Evolutionary conservation across 352 stramenopile species (phyloP), one percentile per base, ranked within the genome.

Genomic region (Phytophthora nicotianae): DNA sequence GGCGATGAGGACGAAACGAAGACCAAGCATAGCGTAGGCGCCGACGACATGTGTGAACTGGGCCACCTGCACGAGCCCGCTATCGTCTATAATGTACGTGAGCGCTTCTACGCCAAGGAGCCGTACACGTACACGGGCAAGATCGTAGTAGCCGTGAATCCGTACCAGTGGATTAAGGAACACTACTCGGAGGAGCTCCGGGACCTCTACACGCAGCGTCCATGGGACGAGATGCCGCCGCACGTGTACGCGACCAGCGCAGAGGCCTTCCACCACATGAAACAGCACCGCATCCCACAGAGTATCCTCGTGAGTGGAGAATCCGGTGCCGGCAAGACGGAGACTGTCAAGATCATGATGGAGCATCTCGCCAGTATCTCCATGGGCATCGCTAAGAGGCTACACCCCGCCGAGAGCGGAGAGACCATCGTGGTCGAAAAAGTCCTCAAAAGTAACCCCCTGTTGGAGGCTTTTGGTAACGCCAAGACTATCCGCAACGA

Each of bases 311-410:
- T 98, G 6, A 97, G 88, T 41, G 96, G 96, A 20, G 96, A 98
- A 78, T 93, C 74, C 40, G 95, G 96, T 40, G 94, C 96, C 4
- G 94, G 96, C 27, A 98, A 98, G 72, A 98, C 94, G 0, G 93
- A 98, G 57, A 98, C 93, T 4, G 96, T 97, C 14, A 98, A 98
- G 72, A 98, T 98, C 73, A 91, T 98, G 70, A 98, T 99, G 95
- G 76, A 96, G 58, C 97, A 98, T 68, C 78, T 99, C 24, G 87
- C 87, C 21, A 91, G 79, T 26, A 91, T 95, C 59, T 91, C 83
- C 13, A 86, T 90, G 71, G 70, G 68, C 17, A 82, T 86, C 47
- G 70, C 81, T 10, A 82, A 80, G 63, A 61, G 70, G 14, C 64
- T 86, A 23, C 96, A 87, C 69, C 70, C 70, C 72, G 75, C 41